These are phyloP conservation scores for Carex littledalei DNA, from an alignment of 176 grass and related monocot species.

Conservation along the genomic window DNA sequence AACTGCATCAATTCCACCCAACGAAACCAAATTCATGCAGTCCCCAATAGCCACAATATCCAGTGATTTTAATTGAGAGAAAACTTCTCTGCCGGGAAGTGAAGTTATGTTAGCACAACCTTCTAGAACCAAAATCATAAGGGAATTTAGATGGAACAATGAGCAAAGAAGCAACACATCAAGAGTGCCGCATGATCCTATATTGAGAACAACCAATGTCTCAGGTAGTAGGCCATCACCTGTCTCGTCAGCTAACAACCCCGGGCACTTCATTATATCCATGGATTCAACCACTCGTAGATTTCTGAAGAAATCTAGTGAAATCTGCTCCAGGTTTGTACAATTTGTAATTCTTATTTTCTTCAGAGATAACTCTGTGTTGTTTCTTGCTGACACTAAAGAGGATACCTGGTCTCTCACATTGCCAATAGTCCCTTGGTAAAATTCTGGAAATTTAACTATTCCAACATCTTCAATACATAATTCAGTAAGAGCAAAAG, in stretches of 20 bases:
- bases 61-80: constrained; percentile 30
- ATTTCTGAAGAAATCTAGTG: constrained; percentile 29
- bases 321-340: constrained; percentile 11
- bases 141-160: constrained; percentile 26
- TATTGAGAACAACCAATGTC: constrained; percentile 22
- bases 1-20: constrained; percentile 33
- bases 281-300: constrained; percentile 14
- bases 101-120: constrained; percentile 27
- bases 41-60: background rate
- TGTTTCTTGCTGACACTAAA: constrained; percentile 6
- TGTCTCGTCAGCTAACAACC: constrained; percentile 1
- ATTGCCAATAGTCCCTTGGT: background rate
- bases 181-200: constrained; percentile 30
- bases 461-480: constrained; percentile 24
- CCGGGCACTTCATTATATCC: constrained; percentile 23
- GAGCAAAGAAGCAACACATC: constrained; percentile 23
- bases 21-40: constrained; percentile 36
- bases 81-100: constrained; percentile 27
- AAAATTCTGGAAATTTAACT: constrained; percentile 22
- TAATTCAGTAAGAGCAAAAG: constrained; percentile 20
- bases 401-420: background rate
- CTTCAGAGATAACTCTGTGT: constrained; percentile 13
- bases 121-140: constrained; percentile 27
- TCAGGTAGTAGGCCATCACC: constrained; percentile 14
- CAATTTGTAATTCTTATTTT: constrained; percentile 38